These are phyloP conservation scores for Peziza echinospora DNA, from an alignment of 495 filamentous ascomycete genomes.

Conservation along the genomic window DNA sequence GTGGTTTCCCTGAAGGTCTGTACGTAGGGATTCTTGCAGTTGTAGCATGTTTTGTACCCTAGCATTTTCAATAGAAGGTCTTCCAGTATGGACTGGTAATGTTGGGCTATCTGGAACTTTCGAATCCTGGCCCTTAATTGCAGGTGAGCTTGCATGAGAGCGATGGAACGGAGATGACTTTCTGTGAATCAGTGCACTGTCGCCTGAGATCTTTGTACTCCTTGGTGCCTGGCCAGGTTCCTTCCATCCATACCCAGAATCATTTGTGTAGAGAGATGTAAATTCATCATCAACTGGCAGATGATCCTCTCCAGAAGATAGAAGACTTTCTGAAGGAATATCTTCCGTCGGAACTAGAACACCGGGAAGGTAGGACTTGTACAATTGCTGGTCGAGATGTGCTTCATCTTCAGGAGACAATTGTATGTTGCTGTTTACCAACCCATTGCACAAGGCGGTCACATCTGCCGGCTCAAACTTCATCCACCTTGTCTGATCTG, in stretches of 20 bases:
- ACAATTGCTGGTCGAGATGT: background rate
- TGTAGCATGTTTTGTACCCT: conserved; percentile 34
- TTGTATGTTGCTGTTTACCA: conserved; percentile 22
- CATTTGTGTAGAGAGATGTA: background rate
- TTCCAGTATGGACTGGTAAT: conserved; percentile 25
- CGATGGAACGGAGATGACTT: background rate
- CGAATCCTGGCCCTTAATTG: background rate
- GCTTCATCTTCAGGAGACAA: background rate
- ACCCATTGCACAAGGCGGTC: conserved; percentile 42
- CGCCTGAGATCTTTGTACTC: no score
- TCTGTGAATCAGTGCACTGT: background rate
- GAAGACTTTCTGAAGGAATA: conserved; percentile 19
- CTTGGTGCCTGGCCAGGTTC: conserved; percentile 3
- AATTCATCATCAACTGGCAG: conserved; percentile 7
- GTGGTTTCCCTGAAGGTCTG: conserved; percentile 3
- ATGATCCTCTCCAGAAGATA: conserved; percentile 12
- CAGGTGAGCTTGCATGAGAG: background rate
- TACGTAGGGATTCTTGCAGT: conserved; percentile 29
- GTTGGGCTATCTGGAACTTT: conserved; percentile 31
- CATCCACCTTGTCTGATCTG: conserved; percentile 45
- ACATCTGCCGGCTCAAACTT: conserved; percentile 51
- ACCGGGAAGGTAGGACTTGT: conserved; percentile 16
- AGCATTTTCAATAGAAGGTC: conserved; percentile 24
- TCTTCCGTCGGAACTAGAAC: conserved; percentile 20
- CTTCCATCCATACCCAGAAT: conserved; percentile 7